Evolutionary conservation across 768 basidiomycete genomes (phyloP).

Genomic region (Naganishia kalamii): DNA sequence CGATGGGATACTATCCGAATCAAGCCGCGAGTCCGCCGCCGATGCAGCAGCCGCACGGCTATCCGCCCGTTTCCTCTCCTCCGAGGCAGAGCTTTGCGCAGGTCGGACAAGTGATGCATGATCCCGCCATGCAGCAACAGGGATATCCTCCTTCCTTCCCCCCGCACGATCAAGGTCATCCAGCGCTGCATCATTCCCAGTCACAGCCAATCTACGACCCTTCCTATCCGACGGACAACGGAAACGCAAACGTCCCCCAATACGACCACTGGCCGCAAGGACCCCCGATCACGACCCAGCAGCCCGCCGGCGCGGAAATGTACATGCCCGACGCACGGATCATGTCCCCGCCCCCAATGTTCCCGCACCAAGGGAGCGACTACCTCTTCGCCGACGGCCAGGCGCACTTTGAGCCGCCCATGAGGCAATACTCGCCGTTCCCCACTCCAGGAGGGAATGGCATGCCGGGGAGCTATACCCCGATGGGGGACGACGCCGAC

Average conservation of each 20-base stretch:
- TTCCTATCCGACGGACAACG: background rate
- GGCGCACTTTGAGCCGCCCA: background rate
- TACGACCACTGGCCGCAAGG: constrained; percentile 12
- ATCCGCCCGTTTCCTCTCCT: background rate
- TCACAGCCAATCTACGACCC: constrained; percentile 1
- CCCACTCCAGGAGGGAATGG: background rate
- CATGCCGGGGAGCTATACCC: background rate
- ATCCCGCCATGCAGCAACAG: background rate
- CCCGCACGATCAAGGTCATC: background rate
- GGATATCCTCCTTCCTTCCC: background rate
- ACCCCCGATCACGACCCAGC: constrained; percentile 16
- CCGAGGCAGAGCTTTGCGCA: background rate
- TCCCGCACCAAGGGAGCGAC: constrained; percentile 12
- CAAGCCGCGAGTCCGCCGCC: background rate
- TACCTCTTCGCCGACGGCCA: constrained; percentile 16
- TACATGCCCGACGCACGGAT: constrained; percentile 22
- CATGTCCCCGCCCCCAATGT: constrained; percentile 19
- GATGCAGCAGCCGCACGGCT: background rate
- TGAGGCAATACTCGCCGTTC: constrained; percentile 12
- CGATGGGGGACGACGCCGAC: constrained; percentile 12
- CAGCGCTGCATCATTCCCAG: background rate
- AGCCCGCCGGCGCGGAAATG: constrained; percentile 14
- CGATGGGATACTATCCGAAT: constrained; percentile 7
- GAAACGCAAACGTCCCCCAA: background rate
- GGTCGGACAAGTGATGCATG: background rate